These are phyloP conservation scores for Blastocrithidia nonstop DNA, from an alignment of 208 protist species.

Conservation along the genomic window DNA sequence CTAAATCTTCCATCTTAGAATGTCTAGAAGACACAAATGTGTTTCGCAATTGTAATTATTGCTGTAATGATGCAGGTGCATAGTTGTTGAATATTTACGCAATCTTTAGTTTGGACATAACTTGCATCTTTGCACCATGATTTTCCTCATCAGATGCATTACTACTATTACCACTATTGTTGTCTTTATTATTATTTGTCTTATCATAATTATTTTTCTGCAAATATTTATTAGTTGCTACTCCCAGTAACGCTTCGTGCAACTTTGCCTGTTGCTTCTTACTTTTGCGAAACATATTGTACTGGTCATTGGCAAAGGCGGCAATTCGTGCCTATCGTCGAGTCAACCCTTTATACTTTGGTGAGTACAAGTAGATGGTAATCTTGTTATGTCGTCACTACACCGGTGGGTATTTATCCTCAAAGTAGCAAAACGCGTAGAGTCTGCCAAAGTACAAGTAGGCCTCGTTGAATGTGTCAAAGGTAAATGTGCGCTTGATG, in stretches of 20 bases:
- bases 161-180: no score
- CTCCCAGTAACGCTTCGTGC: conserved; percentile 11
- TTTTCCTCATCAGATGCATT: no score
- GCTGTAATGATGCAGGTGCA: no score
- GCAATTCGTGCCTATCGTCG: conserved; percentile 65
- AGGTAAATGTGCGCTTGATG: conserved; percentile 52
- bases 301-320: conserved; percentile 77
- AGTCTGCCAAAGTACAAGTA: conserved; percentile 73
- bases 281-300: conserved; percentile 72
- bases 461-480: conserved; percentile 36
- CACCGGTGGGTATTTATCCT: conserved; percentile 66
- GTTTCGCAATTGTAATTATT: no score
- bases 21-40: no score
- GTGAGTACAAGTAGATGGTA: conserved; percentile 72
- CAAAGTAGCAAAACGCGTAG: conserved; percentile 75
- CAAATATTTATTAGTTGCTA: no score
- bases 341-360: conserved; percentile 61
- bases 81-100: no score
- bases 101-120: no score
- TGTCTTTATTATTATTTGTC: no score
- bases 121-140: no score
- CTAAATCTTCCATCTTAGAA: no score
- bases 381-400: conserved; percentile 35
- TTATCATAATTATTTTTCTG: no score
- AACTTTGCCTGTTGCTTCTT: conserved; percentile 33